Evolutionary conservation across 225 moss, liverwort and hornwort genomes (phyloP).

Genomic region (Sphagnum tenellum): DNA sequence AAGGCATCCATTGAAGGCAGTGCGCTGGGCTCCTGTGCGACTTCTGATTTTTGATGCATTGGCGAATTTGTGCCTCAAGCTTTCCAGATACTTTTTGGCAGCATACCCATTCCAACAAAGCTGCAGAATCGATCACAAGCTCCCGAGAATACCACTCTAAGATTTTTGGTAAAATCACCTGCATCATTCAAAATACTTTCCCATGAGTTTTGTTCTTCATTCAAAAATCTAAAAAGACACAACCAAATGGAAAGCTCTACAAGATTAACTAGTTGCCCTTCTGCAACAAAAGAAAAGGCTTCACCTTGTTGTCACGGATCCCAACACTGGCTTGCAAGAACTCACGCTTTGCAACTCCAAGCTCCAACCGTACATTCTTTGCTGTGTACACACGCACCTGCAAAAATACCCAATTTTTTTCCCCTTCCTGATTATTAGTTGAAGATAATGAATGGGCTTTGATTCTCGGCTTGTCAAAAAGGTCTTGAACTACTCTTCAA

Average conservation of each 20-base stretch:
- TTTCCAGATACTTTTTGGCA: slow-evolving; percentile 42
- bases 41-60: slow-evolving; percentile 35
- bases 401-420: background rate
- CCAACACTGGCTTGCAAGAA: slow-evolving; percentile 71
- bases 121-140: slow-evolving; percentile 22
- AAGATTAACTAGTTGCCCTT: no score
- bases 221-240: no score
- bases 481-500: no score
- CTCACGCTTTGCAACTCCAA: slow-evolving; percentile 60
- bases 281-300: background rate
- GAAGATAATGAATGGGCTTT: no score
- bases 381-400: slow-evolving; percentile 83
- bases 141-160: slow-evolving; percentile 78
- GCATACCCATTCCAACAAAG: slow-evolving; percentile 53
- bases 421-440: no score
- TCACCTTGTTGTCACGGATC: slow-evolving; percentile 63
- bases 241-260: no score
- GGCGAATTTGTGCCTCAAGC: slow-evolving; percentile 47
- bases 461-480: no score
- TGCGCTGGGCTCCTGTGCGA: slow-evolving; percentile 42
- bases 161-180: slow-evolving; percentile 69
- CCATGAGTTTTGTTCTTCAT: background rate
- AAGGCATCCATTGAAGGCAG: slow-evolving; percentile 69
- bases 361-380: slow-evolving; percentile 54
- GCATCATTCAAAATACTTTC: background rate